Evolutionary conservation across 2,329 filamentous ascomycete species (phyloP), one percentile per base, ranked within the genome.

Genomic region (Shiraia sp.): DNA sequence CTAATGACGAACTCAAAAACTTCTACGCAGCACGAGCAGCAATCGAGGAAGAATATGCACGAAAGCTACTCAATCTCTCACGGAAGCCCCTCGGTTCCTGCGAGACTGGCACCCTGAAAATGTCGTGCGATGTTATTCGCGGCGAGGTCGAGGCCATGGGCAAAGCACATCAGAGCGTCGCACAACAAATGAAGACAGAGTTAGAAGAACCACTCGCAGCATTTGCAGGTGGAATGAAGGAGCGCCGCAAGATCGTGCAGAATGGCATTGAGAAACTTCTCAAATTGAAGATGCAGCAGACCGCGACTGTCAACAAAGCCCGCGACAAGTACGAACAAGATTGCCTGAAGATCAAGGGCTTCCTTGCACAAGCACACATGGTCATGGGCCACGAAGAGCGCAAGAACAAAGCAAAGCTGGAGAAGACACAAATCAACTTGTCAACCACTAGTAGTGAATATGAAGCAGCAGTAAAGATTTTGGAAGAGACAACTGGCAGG

Each of bases 301-400:
- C 91, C 1, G 81, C 87, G 42, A 74, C 82, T 13, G 91, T 97
- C 35, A 97, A 96, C 74, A 99, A 99, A 87, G 88, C 91, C 12
- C 82, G 93, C 53, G 93, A 99, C 72, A 86, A 87, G 35, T 99
- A 95, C 67, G 93, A 99, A 72, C 92, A 99, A 70, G 95, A 99
- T 59, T 97, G 92, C 66, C 78, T 99, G 31, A 93, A 96, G 68
- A 97, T 99, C 69, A 99, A 99, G 72, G 93, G 93, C 27, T 99
- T 99, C 65, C 82, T 99, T 4, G 93, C 95, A 3, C 93, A 99
- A 71, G 93, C 93, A 8, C 95, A 99, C 68, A 99, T 99, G 93
- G 93, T 99, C 43, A 99, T 99, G 93, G 93, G 93, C 10, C 93
- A 99, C 60, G 93, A 99, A 68, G 93, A 99, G 75, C 84, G 93